Conservation (phyloP, 805 yeast genomes). For the Saccharomyces mikatae region DNA sequence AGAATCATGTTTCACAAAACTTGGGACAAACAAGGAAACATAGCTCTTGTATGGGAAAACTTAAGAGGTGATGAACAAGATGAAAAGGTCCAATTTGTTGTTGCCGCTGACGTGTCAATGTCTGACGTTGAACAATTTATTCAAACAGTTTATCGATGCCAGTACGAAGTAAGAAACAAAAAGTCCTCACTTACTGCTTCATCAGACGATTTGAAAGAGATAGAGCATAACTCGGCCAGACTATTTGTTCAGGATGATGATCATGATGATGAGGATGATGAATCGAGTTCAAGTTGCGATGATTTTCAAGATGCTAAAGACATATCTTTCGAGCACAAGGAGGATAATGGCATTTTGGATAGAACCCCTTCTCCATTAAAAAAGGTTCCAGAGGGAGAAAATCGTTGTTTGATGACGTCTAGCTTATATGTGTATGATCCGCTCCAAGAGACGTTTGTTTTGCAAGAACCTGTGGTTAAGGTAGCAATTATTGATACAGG, state of each 20-base stretch:
- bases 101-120: conserved; percentile 49
- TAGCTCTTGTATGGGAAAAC: conserved; percentile 73
- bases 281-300: conserved; percentile 5
- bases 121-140: conserved; percentile 55
- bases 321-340: not conserved
- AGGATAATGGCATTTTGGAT: not conserved
- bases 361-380: conserved; percentile 8
- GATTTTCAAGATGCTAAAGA: conserved; percentile 20
- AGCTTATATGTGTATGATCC: conserved; percentile 56
- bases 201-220: conserved; percentile 47
- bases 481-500: conserved; percentile 40
- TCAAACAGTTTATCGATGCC: conserved; percentile 53
- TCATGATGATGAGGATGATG: conserved; percentile 12
- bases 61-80: conserved; percentile 74
- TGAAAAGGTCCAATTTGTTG: conserved; percentile 72
- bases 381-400: conserved; percentile 8
- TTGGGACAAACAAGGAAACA: conserved; percentile 44
- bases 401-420: conserved; percentile 16
- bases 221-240: conserved; percentile 31
- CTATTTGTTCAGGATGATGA: conserved; percentile 15
- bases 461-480: conserved; percentile 31
- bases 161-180: conserved; percentile 67
- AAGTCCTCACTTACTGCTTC: conserved; percentile 41
- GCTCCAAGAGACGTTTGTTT: conserved; percentile 37
- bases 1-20: conserved; percentile 48